Evolutionary conservation across 768 basidiomycete genomes (phyloP).

Genomic region (Amanita jacksonii): DNA sequence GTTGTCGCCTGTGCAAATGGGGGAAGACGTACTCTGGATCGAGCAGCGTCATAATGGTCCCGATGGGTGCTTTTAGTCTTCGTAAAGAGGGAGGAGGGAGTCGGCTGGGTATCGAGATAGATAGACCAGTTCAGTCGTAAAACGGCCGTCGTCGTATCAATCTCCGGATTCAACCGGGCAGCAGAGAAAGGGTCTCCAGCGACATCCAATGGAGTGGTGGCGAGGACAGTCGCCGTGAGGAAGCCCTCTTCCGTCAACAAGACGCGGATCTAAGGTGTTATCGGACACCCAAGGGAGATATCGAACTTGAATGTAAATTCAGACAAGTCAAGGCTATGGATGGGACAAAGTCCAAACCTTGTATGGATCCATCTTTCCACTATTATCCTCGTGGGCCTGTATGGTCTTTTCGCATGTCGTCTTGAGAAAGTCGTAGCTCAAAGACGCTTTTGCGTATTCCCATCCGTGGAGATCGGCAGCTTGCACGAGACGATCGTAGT

Average conservation of each 20-base stretch:
- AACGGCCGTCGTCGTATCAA: too few relatives aligned
- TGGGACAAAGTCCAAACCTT: background rate
- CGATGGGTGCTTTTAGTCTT: conserved; percentile 65
- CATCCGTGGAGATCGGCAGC: conserved; percentile 46
- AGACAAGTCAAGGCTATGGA: too few relatives aligned
- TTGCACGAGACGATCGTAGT: conserved; percentile 47
- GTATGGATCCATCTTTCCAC: background rate
- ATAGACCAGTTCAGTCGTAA: too few relatives aligned
- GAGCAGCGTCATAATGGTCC: conserved; percentile 49
- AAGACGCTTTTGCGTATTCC: conserved; percentile 23
- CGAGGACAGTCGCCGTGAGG: conserved; percentile 12
- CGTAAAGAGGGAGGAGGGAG: conserved; percentile 48
- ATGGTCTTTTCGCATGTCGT: conserved; percentile 38
- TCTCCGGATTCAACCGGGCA: conserved; percentile 11
- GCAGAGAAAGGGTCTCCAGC: conserved; percentile 12
- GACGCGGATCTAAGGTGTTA: conserved; percentile 10
- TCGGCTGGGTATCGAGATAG: conserved; percentile 45
- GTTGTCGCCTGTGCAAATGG: conserved; percentile 20
- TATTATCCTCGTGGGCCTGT: conserved; percentile 13
- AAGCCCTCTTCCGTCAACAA: conserved; percentile 12
- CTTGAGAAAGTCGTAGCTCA: conserved; percentile 33
- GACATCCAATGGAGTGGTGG: conserved; percentile 8
- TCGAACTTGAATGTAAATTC: too few relatives aligned
- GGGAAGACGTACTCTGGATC: conserved; percentile 41
- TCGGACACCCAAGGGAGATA: conserved; percentile 21